Conservation (phyloP, 225 moss, liverwort and hornwort species). For the Anthoceros angustus region DNA sequence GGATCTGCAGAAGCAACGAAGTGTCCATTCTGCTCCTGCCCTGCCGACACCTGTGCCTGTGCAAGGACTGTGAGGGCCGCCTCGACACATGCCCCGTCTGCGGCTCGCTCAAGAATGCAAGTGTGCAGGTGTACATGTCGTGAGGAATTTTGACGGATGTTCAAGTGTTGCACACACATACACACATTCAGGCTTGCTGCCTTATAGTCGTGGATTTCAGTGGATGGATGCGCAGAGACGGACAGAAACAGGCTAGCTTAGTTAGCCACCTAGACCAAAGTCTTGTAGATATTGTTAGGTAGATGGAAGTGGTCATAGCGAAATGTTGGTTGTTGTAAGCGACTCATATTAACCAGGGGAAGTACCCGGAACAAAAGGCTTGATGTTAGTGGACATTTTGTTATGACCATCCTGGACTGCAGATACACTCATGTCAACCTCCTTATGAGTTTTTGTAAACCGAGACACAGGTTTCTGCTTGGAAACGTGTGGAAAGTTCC, state of each 20-base stretch:
- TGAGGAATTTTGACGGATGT: constrained; percentile 14
- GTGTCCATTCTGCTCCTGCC: constrained; percentile 76
- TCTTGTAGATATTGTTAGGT: constrained; percentile 7
- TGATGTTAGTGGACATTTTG: constrained; percentile 21
- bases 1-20: constrained; percentile 68
- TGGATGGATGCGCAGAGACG: constrained; percentile 8
- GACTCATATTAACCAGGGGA: constrained; percentile 14
- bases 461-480: too few species aligned
- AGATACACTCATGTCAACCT: not conserved
- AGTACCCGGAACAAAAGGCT: constrained; percentile 17
- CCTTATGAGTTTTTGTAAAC: not conserved
- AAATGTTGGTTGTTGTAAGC: constrained; percentile 13
- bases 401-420: constrained; percentile 14
- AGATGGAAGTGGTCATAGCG: constrained; percentile 16
- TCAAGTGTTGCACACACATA: not conserved
- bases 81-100: constrained; percentile 70
- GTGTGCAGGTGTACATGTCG: constrained; percentile 85
- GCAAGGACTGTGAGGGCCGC: constrained; percentile 74
- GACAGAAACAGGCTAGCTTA: constrained; percentile 13
- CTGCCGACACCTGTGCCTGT: constrained; percentile 82
- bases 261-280: constrained; percentile 5
- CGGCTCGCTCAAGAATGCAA: constrained; percentile 61
- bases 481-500: too few species aligned
- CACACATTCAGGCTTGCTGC: not conserved
- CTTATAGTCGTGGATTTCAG: constrained; percentile 8